These are phyloP conservation scores for Leishmania amazonensis DNA, from an alignment of 208 protist genomes.

Conservation along the genomic window DNA sequence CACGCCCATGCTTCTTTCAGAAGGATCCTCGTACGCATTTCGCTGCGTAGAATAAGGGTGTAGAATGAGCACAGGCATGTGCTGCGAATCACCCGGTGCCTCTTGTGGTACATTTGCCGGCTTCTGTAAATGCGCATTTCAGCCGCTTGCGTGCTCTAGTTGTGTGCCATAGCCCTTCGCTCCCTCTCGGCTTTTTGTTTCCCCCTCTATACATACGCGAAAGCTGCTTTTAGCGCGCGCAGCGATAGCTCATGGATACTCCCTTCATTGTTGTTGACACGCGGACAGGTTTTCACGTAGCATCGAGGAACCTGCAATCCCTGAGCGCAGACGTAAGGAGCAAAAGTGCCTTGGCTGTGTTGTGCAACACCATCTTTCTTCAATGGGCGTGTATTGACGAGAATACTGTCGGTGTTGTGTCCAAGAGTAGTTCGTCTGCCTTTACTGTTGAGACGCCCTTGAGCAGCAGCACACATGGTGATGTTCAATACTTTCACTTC, in stretches of 20 bases:
- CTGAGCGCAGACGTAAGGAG: not conserved
- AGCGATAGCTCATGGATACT: not conserved
- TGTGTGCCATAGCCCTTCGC: too few species aligned
- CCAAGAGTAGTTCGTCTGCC: not conserved
- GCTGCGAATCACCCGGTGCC: too few species aligned
- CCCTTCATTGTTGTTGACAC: constrained; percentile 17
- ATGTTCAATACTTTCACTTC: not conserved
- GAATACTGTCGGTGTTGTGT: not conserved
- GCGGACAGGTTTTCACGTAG: constrained; percentile 16
- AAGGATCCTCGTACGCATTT: too few species aligned
- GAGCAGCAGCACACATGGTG: not conserved
- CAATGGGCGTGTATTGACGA: constrained; percentile 3
- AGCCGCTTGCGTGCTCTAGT: too few species aligned
- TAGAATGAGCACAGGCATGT: too few species aligned
- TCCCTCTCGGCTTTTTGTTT: too few species aligned
- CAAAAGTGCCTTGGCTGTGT: constrained; percentile 12
- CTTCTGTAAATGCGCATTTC: too few species aligned
- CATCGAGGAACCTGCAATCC: not conserved
- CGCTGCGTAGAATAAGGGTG: too few species aligned
- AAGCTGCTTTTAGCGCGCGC: too few species aligned
- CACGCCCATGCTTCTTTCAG: too few species aligned
- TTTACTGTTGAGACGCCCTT: not conserved
- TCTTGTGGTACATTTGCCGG: too few species aligned
- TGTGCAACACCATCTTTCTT: constrained; percentile 10
- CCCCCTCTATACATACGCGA: too few species aligned